These are phyloP conservation scores for Colletotrichum somersetense DNA, from an alignment of 2,329 filamentous ascomycete genomes.

Conservation along the genomic window DNA sequence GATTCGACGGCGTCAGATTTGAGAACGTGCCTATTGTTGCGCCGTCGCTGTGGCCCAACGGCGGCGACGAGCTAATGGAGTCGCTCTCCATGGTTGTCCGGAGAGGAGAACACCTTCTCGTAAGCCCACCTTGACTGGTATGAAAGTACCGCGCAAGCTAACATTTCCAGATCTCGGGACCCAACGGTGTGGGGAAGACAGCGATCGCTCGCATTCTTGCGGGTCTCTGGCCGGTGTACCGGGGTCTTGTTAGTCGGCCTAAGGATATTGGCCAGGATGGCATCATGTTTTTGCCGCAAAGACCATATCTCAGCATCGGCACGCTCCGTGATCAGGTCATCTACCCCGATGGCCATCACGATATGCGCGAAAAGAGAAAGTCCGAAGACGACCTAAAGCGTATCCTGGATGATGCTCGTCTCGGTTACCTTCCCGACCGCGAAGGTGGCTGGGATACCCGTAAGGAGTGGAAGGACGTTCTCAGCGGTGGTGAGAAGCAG, in stretches of 20 bases:
- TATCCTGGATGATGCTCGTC: slow-evolving; percentile 83
- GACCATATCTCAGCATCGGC: slow-evolving; percentile 91
- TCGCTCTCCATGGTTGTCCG: slow-evolving; percentile 90
- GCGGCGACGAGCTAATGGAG: slow-evolving; percentile 91
- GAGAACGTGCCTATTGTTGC: slow-evolving; percentile 95
- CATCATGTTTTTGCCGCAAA: slow-evolving; percentile 98
- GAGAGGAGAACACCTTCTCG: slow-evolving; percentile 88
- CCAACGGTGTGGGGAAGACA: slow-evolving; percentile 94
- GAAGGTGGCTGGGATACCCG: slow-evolving; percentile 97
- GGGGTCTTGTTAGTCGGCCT: slow-evolving; percentile 89
- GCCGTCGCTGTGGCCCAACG: slow-evolving; percentile 87
- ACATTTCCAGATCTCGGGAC: slow-evolving; percentile 78
- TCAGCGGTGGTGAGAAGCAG: slow-evolving; percentile 98
- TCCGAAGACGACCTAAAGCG: slow-evolving; percentile 82
- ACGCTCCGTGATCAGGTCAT: slow-evolving; percentile 97
- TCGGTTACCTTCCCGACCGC: slow-evolving; percentile 90
- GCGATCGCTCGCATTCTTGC: slow-evolving; percentile 89
- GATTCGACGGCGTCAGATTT: slow-evolving; percentile 92
- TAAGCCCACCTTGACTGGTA: slow-evolving; percentile 48
- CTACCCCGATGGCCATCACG: slow-evolving; percentile 93
- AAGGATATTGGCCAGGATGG: slow-evolving; percentile 85
- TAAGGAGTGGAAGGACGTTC: slow-evolving; percentile 98
- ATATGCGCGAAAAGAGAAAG: slow-evolving; percentile 87
- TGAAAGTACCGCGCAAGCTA: slow-evolving; percentile 23
- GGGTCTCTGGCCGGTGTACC: slow-evolving; percentile 95